Conservation (phyloP, 2,329 filamentous ascomycete genomes). For the Aspergillus ochraceus region DNA sequence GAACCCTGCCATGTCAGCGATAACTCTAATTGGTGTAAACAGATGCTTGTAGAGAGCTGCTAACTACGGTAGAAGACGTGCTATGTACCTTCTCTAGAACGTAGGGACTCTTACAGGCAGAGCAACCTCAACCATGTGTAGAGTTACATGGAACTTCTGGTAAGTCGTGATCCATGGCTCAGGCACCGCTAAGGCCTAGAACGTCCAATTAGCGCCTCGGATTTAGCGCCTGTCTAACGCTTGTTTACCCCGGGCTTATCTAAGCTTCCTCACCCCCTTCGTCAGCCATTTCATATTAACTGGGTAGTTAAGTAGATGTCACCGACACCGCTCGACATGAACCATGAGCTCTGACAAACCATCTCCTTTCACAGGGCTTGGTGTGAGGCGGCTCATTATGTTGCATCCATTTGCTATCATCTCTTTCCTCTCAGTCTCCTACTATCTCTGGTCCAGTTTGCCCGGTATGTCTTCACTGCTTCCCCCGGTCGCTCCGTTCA, state of each 20-base stretch:
- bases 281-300: neutral
- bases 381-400: neutral
- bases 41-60: too few species aligned
- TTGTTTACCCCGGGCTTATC: neutral
- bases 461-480: slow-evolving; percentile 5
- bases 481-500: neutral
- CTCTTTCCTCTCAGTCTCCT: neutral
- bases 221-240: neutral
- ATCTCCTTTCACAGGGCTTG: neutral
- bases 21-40: too few species aligned
- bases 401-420: neutral
- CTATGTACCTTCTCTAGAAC: too few species aligned
- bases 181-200: neutral
- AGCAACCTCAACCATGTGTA: too few species aligned
- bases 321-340: neutral
- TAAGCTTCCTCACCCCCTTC: neutral
- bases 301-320: neutral
- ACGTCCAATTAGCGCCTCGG: neutral
- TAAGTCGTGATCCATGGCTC: too few species aligned
- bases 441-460: slow-evolving; percentile 11
- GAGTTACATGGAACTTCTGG: too few species aligned
- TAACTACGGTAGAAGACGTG: too few species aligned
- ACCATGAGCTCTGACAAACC: neutral
- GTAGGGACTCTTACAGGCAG: too few species aligned
- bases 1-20: too few species aligned